Conservation (phyloP, 257 asterid genomes). For the Nicotiana sylvestris region DNA sequence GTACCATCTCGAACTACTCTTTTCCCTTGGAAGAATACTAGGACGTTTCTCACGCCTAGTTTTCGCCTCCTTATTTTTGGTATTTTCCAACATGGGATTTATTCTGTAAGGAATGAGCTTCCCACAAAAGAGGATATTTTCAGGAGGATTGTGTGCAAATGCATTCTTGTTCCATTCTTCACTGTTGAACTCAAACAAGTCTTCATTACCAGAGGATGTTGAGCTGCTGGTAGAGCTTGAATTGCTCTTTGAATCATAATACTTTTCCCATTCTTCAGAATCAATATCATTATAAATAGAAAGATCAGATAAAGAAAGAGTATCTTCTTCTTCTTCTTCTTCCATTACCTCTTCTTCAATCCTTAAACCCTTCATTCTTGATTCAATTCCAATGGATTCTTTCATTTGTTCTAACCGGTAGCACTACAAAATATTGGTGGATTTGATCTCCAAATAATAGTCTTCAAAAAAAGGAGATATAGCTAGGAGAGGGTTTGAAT, state of each 20-base stretch:
- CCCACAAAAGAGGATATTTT: conserved; percentile 62
- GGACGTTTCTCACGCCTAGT: background rate
- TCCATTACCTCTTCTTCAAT: background rate
- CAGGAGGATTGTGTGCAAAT: background rate
- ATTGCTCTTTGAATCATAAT: background rate
- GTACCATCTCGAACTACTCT: background rate
- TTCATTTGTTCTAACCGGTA: background rate
- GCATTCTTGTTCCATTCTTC: background rate
- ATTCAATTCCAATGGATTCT: background rate
- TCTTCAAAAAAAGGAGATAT: too few relatives aligned
- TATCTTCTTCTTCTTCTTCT: background rate
- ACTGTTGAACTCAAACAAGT: conserved; percentile 20
- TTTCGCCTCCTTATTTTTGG: too few relatives aligned
- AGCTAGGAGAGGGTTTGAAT: too few relatives aligned
- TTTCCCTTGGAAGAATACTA: background rate
- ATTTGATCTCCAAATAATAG: too few relatives aligned
- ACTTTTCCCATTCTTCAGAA: background rate
- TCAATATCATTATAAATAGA: background rate
- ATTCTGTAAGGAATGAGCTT: conserved; percentile 39
- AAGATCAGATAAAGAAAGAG: background rate
- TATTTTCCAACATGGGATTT: conserved; percentile 8
- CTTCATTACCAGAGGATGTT: background rate
- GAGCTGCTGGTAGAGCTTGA: too few relatives aligned
- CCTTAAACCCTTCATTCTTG: background rate
- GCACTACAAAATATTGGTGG: too few relatives aligned